These are phyloP conservation scores for Tetracladium setigerum DNA, from an alignment of 495 filamentous ascomycete genomes.

Conservation along the genomic window DNA sequence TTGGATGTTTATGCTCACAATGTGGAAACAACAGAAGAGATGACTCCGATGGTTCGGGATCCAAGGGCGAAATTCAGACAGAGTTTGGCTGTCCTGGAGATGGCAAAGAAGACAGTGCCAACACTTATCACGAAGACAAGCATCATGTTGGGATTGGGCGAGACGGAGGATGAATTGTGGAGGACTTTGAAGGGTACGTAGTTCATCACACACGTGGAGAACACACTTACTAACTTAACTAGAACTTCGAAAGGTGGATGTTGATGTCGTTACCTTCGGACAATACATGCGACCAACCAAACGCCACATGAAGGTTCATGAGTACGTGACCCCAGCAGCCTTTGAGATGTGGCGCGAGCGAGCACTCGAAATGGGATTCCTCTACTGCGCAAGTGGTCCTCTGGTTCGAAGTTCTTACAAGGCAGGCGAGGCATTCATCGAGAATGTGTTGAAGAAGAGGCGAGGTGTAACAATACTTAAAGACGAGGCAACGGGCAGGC, in stretches of 20 bases:
- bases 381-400: constrained; percentile 92
- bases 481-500: constrained; percentile 12
- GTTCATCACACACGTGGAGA: neutral
- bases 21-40: constrained; percentile 85
- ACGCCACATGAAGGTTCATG: constrained; percentile 90
- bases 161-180: constrained; percentile 85
- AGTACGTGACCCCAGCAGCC: constrained; percentile 81
- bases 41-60: constrained; percentile 86
- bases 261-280: constrained; percentile 95
- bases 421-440: constrained; percentile 96
- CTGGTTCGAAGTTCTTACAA: constrained; percentile 93
- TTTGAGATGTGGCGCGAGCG: constrained; percentile 89
- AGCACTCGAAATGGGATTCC: constrained; percentile 89
- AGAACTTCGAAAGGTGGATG: constrained; percentile 69
- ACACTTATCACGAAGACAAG: constrained; percentile 93
- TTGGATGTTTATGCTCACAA: constrained; percentile 97
- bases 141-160: constrained; percentile 92
- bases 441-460: constrained; percentile 93
- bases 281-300: constrained; percentile 99
- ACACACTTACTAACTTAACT: constrained; percentile 15
- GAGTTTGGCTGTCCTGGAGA: constrained; percentile 69
- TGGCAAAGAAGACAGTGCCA: constrained; percentile 68
- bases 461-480: constrained; percentile 13
- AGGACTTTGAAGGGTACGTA: constrained; percentile 58
- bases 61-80: constrained; percentile 85